Percentiles rank a stretch among this genome's conserved stretches.
Conservation (phyloP, 2,329 filamentous ascomycete species). For the Leptosphaerulina australis region DNA sequence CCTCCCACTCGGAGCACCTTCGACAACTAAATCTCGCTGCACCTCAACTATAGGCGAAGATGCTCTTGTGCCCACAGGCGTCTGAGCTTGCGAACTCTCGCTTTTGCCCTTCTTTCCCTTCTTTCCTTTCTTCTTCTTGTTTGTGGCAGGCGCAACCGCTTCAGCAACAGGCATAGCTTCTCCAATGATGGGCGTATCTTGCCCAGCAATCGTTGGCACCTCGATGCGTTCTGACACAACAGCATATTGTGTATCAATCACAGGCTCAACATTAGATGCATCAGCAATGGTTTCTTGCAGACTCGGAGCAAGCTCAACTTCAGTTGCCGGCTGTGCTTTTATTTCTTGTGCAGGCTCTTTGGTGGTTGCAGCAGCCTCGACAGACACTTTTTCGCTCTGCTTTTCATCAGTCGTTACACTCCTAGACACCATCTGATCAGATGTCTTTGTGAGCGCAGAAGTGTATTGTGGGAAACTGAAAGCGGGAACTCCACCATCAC, state of each 20-base stretch:
- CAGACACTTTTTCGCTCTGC: not conserved
- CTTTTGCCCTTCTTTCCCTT: conserved; percentile 37
- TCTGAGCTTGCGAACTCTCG: conserved; percentile 23
- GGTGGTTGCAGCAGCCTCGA: not conserved
- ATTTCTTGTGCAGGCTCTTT: not conserved
- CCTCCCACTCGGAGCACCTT: not conserved
- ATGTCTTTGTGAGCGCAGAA: not conserved
- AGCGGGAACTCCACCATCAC: conserved; percentile 7
- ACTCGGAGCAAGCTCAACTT: conserved; percentile 15
- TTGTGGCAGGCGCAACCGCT: conserved; percentile 7
- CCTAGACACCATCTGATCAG: too few relatives aligned
- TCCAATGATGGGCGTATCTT: not conserved
- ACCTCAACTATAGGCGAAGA: conserved; percentile 12
- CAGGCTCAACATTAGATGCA: not conserved
- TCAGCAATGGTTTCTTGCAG: conserved; percentile 1
- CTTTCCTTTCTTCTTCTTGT: conserved; percentile 40
- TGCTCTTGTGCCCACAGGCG: conserved; percentile 12
- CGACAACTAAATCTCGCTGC: not conserved
- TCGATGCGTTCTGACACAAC: not conserved
- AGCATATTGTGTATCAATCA: not conserved
- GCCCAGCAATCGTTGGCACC: not conserved
- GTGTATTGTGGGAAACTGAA: not conserved
- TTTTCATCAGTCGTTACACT: not conserved
- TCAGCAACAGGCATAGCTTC: conserved; percentile 1
- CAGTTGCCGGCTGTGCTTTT: conserved; percentile 2